These are phyloP conservation scores for Eutypa lata DNA, from an alignment of 2,329 filamentous ascomycete genomes.

Conservation along the genomic window DNA sequence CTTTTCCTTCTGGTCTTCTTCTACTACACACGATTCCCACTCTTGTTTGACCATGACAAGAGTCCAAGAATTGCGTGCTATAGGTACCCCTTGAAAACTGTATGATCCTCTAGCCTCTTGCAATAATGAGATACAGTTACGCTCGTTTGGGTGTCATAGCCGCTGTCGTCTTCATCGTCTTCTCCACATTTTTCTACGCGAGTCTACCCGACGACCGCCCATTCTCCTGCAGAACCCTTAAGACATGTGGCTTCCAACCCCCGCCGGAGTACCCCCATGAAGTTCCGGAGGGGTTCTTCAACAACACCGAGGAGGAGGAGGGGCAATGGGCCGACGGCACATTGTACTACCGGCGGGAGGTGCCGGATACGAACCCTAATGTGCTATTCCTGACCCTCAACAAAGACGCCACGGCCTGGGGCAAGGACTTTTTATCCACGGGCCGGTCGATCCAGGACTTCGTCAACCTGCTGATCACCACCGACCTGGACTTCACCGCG, in stretches of 20 bases:
- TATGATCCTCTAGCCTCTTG: too few relatives aligned
- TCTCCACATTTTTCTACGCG: not conserved
- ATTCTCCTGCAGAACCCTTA: not conserved
- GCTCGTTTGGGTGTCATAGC: not conserved
- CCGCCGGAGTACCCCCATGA: not conserved
- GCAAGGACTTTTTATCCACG: slow-evolving; percentile 23
- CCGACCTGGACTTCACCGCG: slow-evolving; percentile 20
- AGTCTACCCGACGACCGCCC: not conserved
- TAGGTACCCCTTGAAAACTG: too few relatives aligned
- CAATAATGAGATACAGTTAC: not conserved
- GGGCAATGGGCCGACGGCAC: not conserved
- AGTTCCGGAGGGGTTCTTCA: not conserved
- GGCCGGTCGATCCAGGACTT: slow-evolving; percentile 25
- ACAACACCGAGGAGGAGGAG: not conserved
- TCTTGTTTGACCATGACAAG: too few relatives aligned
- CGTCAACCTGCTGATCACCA: slow-evolving; percentile 22
- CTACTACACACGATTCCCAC: too few relatives aligned
- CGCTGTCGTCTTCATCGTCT: not conserved
- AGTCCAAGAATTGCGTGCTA: too few relatives aligned
- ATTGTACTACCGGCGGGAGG: not conserved
- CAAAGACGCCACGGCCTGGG: slow-evolving; percentile 25
- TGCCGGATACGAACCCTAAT: slow-evolving; percentile 11
- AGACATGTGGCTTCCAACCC: not conserved
- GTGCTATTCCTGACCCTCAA: slow-evolving; percentile 22
- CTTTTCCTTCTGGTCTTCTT: too few relatives aligned